Conservation (phyloP, 2,329 filamentous ascomycete genomes). For the Helicocarpus griseus region DNA sequence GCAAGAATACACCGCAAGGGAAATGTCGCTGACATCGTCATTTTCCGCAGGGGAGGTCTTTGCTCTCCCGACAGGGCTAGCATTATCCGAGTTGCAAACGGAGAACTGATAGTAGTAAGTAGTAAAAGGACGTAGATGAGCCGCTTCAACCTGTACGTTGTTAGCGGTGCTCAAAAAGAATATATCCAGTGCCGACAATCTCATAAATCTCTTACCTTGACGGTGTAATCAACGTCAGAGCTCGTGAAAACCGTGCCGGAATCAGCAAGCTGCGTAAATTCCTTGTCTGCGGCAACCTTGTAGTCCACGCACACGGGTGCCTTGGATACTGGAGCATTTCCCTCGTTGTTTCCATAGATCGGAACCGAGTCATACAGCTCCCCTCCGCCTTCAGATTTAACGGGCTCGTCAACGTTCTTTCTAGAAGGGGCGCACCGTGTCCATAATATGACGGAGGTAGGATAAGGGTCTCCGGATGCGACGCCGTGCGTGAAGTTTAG, state of each 20-base stretch:
- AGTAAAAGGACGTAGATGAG: conserved; percentile 52
- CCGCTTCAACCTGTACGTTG: conserved; percentile 50
- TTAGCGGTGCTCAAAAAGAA: background rate
- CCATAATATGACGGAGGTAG: conserved; percentile 35
- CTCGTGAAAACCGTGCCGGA: conserved; percentile 57
- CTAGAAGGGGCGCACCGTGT: conserved; percentile 31
- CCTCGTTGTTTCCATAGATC: conserved; percentile 22
- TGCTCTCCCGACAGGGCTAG: conserved; percentile 55
- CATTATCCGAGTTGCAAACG: conserved; percentile 54
- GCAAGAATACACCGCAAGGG: conserved; percentile 62
- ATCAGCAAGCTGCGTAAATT: conserved; percentile 41
- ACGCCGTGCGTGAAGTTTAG: conserved; percentile 58
- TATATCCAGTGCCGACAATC: conserved; percentile 7
- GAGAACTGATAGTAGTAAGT: conserved; percentile 59
- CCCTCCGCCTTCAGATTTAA: conserved; percentile 43
- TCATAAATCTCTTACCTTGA: conserved; percentile 48
- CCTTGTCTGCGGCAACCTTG: conserved; percentile 44
- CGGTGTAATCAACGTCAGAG: conserved; percentile 65
- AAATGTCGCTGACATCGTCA: conserved; percentile 47
- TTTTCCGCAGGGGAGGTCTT: conserved; percentile 56
- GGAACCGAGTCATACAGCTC: conserved; percentile 38
- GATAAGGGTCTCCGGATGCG: conserved; percentile 38
- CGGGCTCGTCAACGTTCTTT: conserved; percentile 38
- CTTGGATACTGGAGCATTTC: conserved; percentile 3
- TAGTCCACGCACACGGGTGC: conserved; percentile 49